Base-by-base conservation (phyloP, 1,284 basidiomycete genomes). In the Cutaneotrichosporon cavernicola region DNA sequence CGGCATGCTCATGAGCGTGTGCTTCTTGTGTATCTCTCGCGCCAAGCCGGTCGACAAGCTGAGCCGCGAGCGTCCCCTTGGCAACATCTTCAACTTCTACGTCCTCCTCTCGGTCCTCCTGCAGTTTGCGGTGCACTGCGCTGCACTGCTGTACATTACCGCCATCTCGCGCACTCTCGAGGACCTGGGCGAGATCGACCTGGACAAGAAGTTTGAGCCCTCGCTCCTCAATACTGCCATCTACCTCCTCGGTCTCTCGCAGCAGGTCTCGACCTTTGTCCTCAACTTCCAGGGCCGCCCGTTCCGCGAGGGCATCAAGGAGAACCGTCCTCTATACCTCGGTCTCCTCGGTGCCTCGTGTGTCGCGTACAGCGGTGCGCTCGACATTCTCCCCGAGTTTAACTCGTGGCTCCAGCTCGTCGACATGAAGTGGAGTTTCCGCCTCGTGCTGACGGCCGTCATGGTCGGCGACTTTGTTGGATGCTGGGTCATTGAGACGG, bases 341-440 rank as follows among this genome's bases (percentile, higher is more conserved):
- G 94, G 94, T 49, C 86, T 97, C 13, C 83, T 96, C 51, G 90
- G 89, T 22, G 94, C 91, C 26, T 88, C 88, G 63, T 85, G 87
- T 4, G 93, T 97, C 13, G 95, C 95, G 9, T 91, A 97, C 81
- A 90, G 86, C n/a, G 94, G 94, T 38, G 87, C 93, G 8, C 92
- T 90, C 1, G 93, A 99, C 78, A 89, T 98, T 71, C 83, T 97
- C 75, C 96, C 97, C 1, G 97, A 99, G 81, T 78, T 98, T 69
- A 99, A 97, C 80, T 84, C 90, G 43, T 99, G 96, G 96, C 84
- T 99, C 51, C 96, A 99, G 81, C 89, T 99, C 47, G 93, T 97
- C 31, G 91, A 91, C 79, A 96, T 99, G 93, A 82, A 87, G 53
- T 76, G 78, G 36, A 68, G n/a, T 14, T 97, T 97, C 86, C 90